phyloP scores from a whole-genome alignment of 106 monocot genomes.

The Chionographis japonica region DNA sequence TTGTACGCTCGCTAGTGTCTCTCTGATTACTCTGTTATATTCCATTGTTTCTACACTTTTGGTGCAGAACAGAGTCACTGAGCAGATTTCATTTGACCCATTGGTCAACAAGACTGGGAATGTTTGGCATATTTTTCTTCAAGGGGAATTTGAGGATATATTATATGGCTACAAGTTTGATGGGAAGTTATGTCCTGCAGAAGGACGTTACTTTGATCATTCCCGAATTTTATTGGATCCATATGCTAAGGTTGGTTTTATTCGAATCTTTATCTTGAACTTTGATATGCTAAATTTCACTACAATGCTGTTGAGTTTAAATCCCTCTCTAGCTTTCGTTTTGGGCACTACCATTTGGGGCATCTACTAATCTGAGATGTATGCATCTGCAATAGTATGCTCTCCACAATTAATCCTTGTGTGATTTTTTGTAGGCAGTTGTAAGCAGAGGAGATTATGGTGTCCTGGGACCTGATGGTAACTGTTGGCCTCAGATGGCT shows the following conservation, averaged over 20 bases:
- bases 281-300: background rate
- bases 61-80: slow-evolving; percentile 54
- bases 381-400: too few species aligned
- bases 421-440: slow-evolving; percentile 47
- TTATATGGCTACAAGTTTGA: slow-evolving; percentile 86
- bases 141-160: slow-evolving; percentile 52
- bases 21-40: background rate
- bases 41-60: background rate
- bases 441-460: slow-evolving; percentile 75
- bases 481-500: slow-evolving; percentile 94
- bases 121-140: slow-evolving; percentile 77
- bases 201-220: slow-evolving; percentile 62
- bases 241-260: slow-evolving; percentile 68
- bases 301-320: background rate
- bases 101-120: slow-evolving; percentile 69
- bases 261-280: background rate
- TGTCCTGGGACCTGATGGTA: slow-evolving; percentile 41
- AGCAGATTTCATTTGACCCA: slow-evolving; percentile 63
- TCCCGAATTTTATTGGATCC: slow-evolving; percentile 80
- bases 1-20: too few species aligned
- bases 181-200: slow-evolving; percentile 53
- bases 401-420: background rate
- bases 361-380: too few species aligned
- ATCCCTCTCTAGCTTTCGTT: background rate
- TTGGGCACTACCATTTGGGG: background rate